Evolutionary conservation across 2,329 filamentous ascomycete genomes (phyloP).

Genomic region (Fusarium metavorans): DNA sequence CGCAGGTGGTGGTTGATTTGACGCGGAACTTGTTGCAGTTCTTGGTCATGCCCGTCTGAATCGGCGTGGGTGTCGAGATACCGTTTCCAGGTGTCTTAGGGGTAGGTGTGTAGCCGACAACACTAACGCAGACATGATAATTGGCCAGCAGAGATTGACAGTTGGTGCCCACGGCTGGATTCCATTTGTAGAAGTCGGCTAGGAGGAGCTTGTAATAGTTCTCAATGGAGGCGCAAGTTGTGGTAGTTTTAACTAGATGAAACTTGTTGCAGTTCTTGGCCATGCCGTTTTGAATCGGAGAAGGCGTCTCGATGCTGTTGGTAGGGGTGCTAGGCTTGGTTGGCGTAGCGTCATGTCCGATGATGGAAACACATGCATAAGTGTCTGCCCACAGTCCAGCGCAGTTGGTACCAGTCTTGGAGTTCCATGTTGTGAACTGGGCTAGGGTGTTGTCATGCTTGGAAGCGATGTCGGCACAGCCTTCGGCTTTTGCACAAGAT

Average conservation of each 20-base stretch:
- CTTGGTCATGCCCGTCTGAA: neutral
- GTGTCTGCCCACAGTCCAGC: neutral
- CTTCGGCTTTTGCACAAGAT: neutral
- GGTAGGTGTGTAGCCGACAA: neutral
- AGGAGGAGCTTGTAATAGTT: slow-evolving; percentile 14
- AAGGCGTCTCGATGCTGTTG: neutral
- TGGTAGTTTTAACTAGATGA: neutral
- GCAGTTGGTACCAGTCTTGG: neutral
- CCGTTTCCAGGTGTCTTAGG: neutral
- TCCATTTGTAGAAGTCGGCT: neutral
- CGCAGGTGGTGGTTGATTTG: neutral
- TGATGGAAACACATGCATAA: neutral
- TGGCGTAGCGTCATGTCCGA: neutral
- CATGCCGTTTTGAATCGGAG: neutral
- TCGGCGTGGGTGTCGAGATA: neutral
- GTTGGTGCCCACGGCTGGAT: too few species aligned
- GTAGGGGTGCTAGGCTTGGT: neutral
- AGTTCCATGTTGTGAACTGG: neutral
- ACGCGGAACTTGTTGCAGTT: neutral
- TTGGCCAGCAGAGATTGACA: too few species aligned
- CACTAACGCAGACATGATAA: neutral
- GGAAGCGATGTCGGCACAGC: neutral
- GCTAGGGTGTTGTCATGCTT: neutral
- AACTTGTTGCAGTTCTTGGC: slow-evolving; percentile 31
- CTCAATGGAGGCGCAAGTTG: neutral